These are phyloP conservation scores for Hirschioporus abietinus DNA, from an alignment of 768 basidiomycete species.

Conservation along the genomic window DNA sequence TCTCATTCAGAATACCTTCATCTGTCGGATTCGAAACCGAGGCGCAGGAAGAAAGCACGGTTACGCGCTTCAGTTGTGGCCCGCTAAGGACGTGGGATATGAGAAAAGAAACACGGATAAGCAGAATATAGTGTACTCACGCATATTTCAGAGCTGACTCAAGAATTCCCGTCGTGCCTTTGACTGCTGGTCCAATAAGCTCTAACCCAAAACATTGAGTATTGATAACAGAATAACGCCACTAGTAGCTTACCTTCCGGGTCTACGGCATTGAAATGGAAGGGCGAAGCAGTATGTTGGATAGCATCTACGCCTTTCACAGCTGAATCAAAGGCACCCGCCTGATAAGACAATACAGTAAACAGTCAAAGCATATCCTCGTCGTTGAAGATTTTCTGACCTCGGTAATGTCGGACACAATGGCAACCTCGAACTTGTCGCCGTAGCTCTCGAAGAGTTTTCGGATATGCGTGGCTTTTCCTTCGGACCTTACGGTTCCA, in stretches of 20 bases:
- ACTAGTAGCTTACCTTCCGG: conserved; percentile 27
- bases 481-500: conserved; percentile 57
- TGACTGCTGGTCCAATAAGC: conserved; percentile 63
- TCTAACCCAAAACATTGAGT: conserved; percentile 32
- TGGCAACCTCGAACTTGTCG: conserved; percentile 54
- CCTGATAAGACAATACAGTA: conserved; percentile 28
- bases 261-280: conserved; percentile 40
- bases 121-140: conserved; percentile 23
- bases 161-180: conserved; percentile 62
- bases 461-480: conserved; percentile 55
- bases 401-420: conserved; percentile 66
- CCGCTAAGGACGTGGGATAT: conserved; percentile 18
- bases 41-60: conserved; percentile 61
- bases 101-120: conserved; percentile 4
- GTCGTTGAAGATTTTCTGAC: conserved; percentile 30
- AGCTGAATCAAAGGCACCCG: conserved; percentile 72
- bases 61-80: conserved; percentile 54
- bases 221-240: conserved; percentile 6
- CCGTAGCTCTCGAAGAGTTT: conserved; percentile 49
- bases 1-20: conserved; percentile 35
- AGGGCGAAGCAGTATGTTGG: conserved; percentile 64
- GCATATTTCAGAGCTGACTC: conserved; percentile 50
- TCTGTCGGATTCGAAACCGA: conserved; percentile 31
- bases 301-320: conserved; percentile 74
- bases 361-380: too few relatives aligned